These are phyloP conservation scores for Rhizoclosmatium sp. DNA, from an alignment of 192 early-diverging fungal species.

Conservation along the genomic window DNA sequence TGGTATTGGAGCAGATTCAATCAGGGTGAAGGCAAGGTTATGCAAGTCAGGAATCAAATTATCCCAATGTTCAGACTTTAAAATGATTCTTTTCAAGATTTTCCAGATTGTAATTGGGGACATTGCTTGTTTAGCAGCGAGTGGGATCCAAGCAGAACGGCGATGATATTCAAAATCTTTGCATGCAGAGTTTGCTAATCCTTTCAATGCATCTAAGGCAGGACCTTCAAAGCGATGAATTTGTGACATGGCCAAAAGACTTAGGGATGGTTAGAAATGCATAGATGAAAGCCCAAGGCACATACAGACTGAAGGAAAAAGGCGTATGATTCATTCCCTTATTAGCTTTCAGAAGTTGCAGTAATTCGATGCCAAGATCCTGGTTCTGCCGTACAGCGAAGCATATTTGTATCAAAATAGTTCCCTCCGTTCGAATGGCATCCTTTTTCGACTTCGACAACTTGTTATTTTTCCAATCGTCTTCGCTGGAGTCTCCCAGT, in stretches of 20 bases:
- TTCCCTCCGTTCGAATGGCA: slow-evolving; percentile 12
- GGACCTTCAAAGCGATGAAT: slow-evolving; percentile 26
- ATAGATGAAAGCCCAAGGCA: neutral
- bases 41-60: slow-evolving; percentile 4
- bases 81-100: slow-evolving; percentile 12
- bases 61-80: slow-evolving; percentile 27
- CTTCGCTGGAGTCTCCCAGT: slow-evolving; percentile 14
- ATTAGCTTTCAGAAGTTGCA: neutral
- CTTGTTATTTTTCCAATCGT: neutral
- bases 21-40: slow-evolving; percentile 8
- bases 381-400: slow-evolving; percentile 29
- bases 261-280: neutral
- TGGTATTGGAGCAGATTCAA: neutral
- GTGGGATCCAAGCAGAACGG: neutral
- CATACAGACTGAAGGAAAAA: slow-evolving; percentile 15
- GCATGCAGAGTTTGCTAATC: neutral
- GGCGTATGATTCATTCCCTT: neutral
- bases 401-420: slow-evolving; percentile 25
- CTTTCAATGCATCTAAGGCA: slow-evolving; percentile 1
- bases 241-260: slow-evolving; percentile 23
- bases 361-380: slow-evolving; percentile 17
- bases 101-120: slow-evolving; percentile 16
- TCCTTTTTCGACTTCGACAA: neutral
- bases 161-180: slow-evolving; percentile 12
- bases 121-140: neutral